These are phyloP conservation scores for Fusarium sp. DNA, from an alignment of 2,329 filamentous ascomycete species.

Conservation along the genomic window DNA sequence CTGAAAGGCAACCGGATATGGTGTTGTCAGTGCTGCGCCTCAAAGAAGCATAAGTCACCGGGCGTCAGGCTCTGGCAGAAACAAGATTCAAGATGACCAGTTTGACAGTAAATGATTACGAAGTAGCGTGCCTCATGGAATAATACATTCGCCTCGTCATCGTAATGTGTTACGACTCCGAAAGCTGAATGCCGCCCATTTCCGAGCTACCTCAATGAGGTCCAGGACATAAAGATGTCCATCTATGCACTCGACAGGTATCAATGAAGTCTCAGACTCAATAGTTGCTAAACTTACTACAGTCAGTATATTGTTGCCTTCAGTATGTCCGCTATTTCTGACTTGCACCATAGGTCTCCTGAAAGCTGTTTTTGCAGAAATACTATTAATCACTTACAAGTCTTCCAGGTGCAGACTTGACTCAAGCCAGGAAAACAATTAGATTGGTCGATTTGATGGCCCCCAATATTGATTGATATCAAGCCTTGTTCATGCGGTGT, in stretches of 20 bases:
- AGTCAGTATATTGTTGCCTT: not conserved
- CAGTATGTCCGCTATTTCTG: not conserved
- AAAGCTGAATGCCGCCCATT: not conserved
- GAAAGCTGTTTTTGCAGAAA: not conserved
- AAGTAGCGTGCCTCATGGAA: not conserved
- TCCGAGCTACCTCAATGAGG: not conserved
- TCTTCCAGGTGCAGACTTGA: not conserved
- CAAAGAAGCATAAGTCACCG: slow-evolving; percentile 4
- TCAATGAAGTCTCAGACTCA: not conserved
- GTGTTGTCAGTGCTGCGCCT: slow-evolving; percentile 18
- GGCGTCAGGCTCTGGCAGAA: slow-evolving; percentile 12
- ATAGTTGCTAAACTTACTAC: not conserved
- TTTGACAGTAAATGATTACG: not conserved
- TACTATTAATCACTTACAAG: not conserved
- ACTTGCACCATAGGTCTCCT: not conserved
- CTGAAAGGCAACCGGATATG: slow-evolving; percentile 3
- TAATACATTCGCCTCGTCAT: not conserved
- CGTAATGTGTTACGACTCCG: not conserved
- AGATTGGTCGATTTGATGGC: not conserved
- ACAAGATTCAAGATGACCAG: not conserved
- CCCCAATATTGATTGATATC: not conserved
- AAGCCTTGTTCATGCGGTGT: not conserved
- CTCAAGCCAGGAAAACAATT: not conserved
- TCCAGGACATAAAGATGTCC: slow-evolving; percentile 18
- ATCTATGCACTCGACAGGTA: not conserved